A percentile compares a stretch with the other conserved stretches of the same genome.
phyloP scores from a whole-genome alignment of 148 eudicot genomes.

The Silene latifolia region DNA sequence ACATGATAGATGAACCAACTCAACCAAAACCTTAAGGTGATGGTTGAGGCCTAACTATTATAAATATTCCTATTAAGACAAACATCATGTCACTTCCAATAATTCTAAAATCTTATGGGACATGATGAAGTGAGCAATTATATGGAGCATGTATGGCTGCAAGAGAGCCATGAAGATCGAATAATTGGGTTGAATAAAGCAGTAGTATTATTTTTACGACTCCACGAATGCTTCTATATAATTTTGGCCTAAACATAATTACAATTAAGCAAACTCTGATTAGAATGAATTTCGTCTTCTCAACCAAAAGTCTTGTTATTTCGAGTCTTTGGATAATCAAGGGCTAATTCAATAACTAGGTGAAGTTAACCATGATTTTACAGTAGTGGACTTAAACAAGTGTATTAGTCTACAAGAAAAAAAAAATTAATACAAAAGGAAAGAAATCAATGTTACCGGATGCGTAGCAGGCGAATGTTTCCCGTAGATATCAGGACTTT shows the following conservation, averaged over 20 bases:
- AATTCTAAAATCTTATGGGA: conserved; percentile 5
- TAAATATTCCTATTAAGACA: no score
- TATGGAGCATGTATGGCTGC: no score
- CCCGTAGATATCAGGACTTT: conserved; percentile 24
- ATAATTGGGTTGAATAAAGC: neutral
- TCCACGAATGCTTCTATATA: neutral
- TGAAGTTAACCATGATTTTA: no score
- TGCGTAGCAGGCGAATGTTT: conserved; percentile 38
- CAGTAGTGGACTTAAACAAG: no score
- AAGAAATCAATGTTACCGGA: conserved; percentile 41
- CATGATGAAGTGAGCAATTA: neutral
- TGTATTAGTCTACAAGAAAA: no score
- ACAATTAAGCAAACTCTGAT: neutral
- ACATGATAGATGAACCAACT: no score
- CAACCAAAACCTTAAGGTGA: no score
- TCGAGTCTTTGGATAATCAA: no score
- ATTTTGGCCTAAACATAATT: neutral
- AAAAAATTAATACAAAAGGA: neutral
- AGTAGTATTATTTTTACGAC: neutral
- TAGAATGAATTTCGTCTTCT: neutral
- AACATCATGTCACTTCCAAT: neutral
- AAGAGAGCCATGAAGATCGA: neutral
- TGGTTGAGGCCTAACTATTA: no score
- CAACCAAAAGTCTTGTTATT: no score
- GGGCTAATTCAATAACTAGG: no score